phyloP scores from a whole-genome alignment of 1,139 yeast species.

The Lodderomyces jiufengensis region DNA sequence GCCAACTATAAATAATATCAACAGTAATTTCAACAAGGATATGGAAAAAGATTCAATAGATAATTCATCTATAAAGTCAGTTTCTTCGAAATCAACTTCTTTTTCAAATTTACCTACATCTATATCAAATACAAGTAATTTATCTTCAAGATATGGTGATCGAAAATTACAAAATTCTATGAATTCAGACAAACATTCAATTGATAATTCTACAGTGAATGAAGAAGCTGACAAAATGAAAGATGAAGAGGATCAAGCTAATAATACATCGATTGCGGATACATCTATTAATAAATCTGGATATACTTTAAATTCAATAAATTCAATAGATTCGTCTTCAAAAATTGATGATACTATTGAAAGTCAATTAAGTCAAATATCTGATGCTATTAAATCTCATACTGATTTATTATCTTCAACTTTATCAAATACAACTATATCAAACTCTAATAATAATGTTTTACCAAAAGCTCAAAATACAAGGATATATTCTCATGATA shows the following conservation, averaged over 20 bases:
- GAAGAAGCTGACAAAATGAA: background rate
- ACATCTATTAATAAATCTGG: background rate
- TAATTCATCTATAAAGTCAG: background rate
- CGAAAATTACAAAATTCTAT: too few relatives aligned
- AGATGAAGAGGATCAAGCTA: background rate
- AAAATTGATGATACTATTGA: conserved; percentile 6
- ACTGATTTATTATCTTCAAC: background rate
- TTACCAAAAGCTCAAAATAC: background rate
- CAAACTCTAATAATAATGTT: background rate
- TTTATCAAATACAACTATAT: background rate
- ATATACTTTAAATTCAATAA: conserved; percentile 4
- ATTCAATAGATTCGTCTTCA: conserved; percentile 7
- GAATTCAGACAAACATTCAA: too few relatives aligned
- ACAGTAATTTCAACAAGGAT: background rate
- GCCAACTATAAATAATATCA: background rate
- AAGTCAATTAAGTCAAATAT: conserved; percentile 4
- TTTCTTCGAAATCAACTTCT: background rate
- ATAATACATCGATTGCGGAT: background rate
- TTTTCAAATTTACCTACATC: conserved; percentile 7
- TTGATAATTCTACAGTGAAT: background rate
- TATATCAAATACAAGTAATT: conserved; percentile 5
- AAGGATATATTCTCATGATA: conserved; percentile 3
- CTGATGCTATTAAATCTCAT: background rate
- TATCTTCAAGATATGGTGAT: conserved; percentile 2
- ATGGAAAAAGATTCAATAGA: too few relatives aligned